Evolutionary conservation across 73 alveolate genomes (phyloP).

Genomic region (Effrenium voratum): DNA sequence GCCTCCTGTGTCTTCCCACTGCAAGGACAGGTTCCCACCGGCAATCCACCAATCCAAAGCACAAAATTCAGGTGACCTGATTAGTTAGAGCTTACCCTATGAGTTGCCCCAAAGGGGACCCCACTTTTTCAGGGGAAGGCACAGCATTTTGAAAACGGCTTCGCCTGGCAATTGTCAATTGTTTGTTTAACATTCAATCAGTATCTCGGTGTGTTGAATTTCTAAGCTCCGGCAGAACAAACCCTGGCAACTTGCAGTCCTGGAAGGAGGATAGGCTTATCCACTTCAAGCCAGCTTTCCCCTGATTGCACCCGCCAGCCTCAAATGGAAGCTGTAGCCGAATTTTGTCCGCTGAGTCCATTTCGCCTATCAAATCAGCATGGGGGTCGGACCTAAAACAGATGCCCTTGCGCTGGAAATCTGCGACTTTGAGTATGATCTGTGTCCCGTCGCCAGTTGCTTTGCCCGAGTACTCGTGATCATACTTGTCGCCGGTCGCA

Average conservation of each 20-base stretch:
- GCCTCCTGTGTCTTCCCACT: too few relatives aligned
- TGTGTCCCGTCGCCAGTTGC: not conserved
- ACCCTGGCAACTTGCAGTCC: not conserved
- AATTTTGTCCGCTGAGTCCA: not conserved
- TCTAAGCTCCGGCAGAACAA: not conserved
- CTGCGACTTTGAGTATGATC: not conserved
- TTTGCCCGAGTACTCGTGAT: not conserved
- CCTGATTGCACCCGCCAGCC: not conserved
- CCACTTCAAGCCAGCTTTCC: not conserved
- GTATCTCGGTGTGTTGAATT: too few relatives aligned
- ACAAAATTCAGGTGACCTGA: too few relatives aligned
- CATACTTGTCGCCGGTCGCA: not conserved
- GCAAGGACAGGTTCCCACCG: too few relatives aligned
- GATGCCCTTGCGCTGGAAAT: not conserved
- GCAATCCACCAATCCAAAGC: too few relatives aligned
- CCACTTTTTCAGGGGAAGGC: too few relatives aligned
- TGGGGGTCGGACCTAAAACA: not conserved
- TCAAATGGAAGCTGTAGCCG: not conserved
- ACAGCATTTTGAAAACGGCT: too few relatives aligned
- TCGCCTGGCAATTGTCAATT: too few relatives aligned
- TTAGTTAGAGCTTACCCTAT: too few relatives aligned
- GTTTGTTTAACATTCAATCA: too few relatives aligned
- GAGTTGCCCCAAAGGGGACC: too few relatives aligned
- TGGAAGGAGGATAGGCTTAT: not conserved
- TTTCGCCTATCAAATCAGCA: not conserved